Conservation (phyloP, 192 early-diverging fungal genomes). For the Mortierella hygrophila region DNA sequence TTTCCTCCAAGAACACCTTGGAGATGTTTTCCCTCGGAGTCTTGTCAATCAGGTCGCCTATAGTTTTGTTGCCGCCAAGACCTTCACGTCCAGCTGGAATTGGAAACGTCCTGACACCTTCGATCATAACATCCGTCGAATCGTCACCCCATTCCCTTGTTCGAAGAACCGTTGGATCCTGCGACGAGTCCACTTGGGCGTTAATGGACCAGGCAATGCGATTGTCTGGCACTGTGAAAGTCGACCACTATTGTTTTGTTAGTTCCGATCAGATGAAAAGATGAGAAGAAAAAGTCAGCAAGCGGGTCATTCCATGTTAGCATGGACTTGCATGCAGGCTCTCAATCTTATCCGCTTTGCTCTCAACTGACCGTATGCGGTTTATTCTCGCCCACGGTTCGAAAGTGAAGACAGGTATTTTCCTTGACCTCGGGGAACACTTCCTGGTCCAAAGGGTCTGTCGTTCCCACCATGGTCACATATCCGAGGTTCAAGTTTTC, state of each 20-base stretch:
- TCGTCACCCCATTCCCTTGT: neutral
- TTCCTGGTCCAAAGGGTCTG: neutral
- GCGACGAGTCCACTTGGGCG: neutral
- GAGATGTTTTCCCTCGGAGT: neutral
- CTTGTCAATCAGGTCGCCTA: neutral
- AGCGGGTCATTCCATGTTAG: neutral
- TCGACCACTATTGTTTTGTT: neutral
- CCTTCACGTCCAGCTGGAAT: neutral
- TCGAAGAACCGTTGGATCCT: neutral
- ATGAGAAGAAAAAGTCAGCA: neutral
- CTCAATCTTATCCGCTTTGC: neutral
- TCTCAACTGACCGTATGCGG: neutral
- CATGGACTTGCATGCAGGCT: neutral
- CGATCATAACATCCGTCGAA: neutral
- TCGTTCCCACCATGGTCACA: constrained; percentile 11
- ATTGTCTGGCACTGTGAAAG: neutral
- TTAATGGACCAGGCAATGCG: constrained; percentile 5
- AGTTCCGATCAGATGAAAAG: too few relatives aligned
- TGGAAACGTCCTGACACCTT: neutral
- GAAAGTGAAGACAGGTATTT: neutral
- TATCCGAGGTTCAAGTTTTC: constrained; percentile 2
- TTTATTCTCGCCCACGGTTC: constrained; percentile 1
- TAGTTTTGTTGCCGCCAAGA: neutral
- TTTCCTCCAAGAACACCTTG: constrained; percentile 4
- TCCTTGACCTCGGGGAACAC: neutral